These are phyloP conservation scores for Phylloporus rhodoxanthus DNA, from an alignment of 768 basidiomycete genomes.

Conservation along the genomic window DNA sequence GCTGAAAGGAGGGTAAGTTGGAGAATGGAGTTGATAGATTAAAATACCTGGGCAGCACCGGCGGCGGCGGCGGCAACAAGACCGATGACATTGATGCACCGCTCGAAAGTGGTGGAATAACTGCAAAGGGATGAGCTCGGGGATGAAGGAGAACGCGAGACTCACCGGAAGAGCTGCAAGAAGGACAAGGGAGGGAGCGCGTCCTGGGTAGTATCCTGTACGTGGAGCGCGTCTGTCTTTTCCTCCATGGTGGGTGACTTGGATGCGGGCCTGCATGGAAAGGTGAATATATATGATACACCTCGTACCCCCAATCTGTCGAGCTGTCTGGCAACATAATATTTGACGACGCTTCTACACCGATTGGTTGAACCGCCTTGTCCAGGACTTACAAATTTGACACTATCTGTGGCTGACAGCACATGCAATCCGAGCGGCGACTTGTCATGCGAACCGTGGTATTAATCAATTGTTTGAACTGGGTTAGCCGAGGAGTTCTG, in stretches of 20 bases:
- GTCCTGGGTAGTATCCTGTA: not conserved
- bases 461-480: too few relatives aligned
- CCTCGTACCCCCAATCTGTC: too few relatives aligned
- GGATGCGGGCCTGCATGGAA: too few relatives aligned
- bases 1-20: constrained; percentile 34
- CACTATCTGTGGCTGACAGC: too few relatives aligned
- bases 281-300: not conserved
- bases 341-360: too few relatives aligned
- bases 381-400: too few relatives aligned
- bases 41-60: constrained; percentile 70
- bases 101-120: constrained; percentile 69
- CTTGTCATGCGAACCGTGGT: too few relatives aligned
- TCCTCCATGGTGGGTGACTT: not conserved
- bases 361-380: too few relatives aligned
- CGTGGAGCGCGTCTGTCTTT: not conserved
- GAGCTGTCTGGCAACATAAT: too few relatives aligned
- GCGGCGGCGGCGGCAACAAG: constrained; percentile 67
- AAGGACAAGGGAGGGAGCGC: constrained; percentile 16
- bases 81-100: constrained; percentile 63
- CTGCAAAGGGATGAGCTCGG: constrained; percentile 33
- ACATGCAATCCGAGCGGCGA: too few relatives aligned
- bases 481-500: too few relatives aligned
- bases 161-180: constrained; percentile 44
- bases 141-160: not conserved
- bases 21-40: not conserved